Percentiles rank a stretch among this genome's conserved stretches.
Evolutionary conservation across 139 green algal genomes (phyloP).

Genomic region (Nannochloris sp.): DNA sequence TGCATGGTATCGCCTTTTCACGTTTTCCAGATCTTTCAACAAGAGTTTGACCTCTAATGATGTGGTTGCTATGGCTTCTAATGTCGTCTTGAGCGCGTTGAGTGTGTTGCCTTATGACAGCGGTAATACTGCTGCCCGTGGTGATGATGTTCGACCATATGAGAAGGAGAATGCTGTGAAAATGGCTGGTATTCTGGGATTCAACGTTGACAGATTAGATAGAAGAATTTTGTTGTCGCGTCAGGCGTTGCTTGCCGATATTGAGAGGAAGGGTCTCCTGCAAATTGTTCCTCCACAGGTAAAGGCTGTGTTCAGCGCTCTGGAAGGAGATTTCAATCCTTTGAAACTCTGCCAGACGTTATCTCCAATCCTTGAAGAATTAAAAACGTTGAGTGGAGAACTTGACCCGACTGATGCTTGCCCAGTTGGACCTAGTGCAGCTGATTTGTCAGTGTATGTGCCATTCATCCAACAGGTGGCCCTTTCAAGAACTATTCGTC

Average conservation of each 20-base stretch:
- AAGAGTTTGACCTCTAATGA: constrained; percentile 70
- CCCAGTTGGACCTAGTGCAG: constrained; percentile 1
- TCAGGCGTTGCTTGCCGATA: constrained; percentile 64
- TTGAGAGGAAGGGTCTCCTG: constrained; percentile 71
- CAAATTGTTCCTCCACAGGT: constrained; percentile 63
- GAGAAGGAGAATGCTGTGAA: constrained; percentile 79
- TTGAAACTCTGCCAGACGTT: constrained; percentile 82
- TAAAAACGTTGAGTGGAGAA: constrained; percentile 21
- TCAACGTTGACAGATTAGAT: constrained; percentile 46
- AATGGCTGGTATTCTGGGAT: constrained; percentile 91
- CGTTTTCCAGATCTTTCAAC: constrained; percentile 72
- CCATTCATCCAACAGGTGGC: constrained; percentile 48
- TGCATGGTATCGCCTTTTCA: constrained; percentile 78
- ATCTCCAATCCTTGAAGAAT: constrained; percentile 62
- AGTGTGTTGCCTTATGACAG: constrained; percentile 82
- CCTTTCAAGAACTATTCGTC: constrained; percentile 80
- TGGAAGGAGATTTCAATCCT: constrained; percentile 85
- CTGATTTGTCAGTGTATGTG: constrained; percentile 22
- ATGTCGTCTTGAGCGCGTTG: constrained; percentile 86
- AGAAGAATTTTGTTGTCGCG: constrained; percentile 53
- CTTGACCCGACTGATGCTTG: background rate
- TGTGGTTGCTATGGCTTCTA: constrained; percentile 65
- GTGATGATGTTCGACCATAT: constrained; percentile 44
- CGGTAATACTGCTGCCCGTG: constrained; percentile 14
- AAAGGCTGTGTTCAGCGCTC: constrained; percentile 50